Evolutionary conservation across 2,329 filamentous ascomycete genomes (phyloP).

Genomic region (Fusarium aywerte): DNA sequence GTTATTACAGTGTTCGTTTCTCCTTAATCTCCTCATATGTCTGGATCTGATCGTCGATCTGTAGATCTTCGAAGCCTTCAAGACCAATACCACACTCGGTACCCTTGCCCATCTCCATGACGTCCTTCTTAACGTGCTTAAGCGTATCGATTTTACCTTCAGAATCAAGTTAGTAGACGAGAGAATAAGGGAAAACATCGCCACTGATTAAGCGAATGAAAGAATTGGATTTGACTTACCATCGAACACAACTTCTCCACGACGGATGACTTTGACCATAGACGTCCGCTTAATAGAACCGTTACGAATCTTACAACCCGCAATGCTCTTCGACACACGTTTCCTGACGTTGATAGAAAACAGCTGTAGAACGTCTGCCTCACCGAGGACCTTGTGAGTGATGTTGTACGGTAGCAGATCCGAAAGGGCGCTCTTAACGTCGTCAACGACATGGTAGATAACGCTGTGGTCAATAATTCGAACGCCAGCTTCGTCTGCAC

Average conservation of each 20-base stretch:
- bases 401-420: slow-evolving; percentile 75
- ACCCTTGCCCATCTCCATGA: slow-evolving; percentile 88
- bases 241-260: slow-evolving; percentile 78
- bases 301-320: slow-evolving; percentile 88
- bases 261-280: slow-evolving; percentile 77
- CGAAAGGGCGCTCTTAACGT: slow-evolving; percentile 74
- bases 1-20: slow-evolving; percentile 67
- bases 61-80: slow-evolving; percentile 79
- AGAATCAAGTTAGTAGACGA: background rate
- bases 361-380: slow-evolving; percentile 84
- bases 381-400: slow-evolving; percentile 78
- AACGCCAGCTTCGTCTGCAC: slow-evolving; percentile 78
- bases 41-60: slow-evolving; percentile 86
- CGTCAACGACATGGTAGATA: slow-evolving; percentile 83
- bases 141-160: slow-evolving; percentile 81
- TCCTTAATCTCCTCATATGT: slow-evolving; percentile 83
- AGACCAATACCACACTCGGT: slow-evolving; percentile 94
- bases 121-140: slow-evolving; percentile 93
- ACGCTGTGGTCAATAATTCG: slow-evolving; percentile 85
- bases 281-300: slow-evolving; percentile 73
- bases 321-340: slow-evolving; percentile 77
- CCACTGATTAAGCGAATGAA: background rate
- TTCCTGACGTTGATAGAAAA: slow-evolving; percentile 87
- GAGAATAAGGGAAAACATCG: background rate
- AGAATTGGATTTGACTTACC: slow-evolving; percentile 67